Conservation (phyloP, 2,329 filamentous ascomycete species). For the Fusarium marasasianum region DNA sequence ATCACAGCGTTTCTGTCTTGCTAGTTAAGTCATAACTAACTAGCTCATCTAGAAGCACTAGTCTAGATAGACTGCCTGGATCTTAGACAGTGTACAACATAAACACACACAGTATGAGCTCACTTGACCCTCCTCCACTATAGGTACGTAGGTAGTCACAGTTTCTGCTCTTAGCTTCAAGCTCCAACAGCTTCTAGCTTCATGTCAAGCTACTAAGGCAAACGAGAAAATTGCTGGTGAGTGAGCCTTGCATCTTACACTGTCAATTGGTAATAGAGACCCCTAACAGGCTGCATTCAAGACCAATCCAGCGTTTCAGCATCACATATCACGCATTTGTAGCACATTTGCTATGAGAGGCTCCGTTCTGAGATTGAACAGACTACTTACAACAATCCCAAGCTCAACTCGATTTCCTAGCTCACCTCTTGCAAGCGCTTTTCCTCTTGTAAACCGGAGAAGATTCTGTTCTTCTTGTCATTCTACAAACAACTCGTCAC, state of each 20-base stretch:
- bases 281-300: not conserved
- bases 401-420: not conserved
- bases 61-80: not conserved
- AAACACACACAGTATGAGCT: slow-evolving; percentile 44
- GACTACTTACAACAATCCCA: slow-evolving; percentile 4
- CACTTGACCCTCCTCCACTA: slow-evolving; percentile 38
- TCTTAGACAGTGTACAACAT: not conserved
- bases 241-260: not conserved
- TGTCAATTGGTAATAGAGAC: not conserved
- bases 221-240: not conserved
- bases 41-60: too few relatives aligned
- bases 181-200: slow-evolving; percentile 17
- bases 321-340: not conserved
- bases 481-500: not conserved
- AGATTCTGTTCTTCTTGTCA: slow-evolving; percentile 36
- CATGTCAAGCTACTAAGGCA: not conserved
- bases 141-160: not conserved
- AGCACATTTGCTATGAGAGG: slow-evolving; percentile 28
- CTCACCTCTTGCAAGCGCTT: not conserved
- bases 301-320: not conserved
- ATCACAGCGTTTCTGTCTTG: not conserved
- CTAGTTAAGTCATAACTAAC: not conserved
- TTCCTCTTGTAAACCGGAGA: not conserved
- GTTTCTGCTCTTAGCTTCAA: slow-evolving; percentile 1
- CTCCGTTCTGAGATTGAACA: slow-evolving; percentile 11